These are phyloP conservation scores for Stylosanthes scabra DNA, from an alignment of 331 rosid genomes.

Conservation along the genomic window DNA sequence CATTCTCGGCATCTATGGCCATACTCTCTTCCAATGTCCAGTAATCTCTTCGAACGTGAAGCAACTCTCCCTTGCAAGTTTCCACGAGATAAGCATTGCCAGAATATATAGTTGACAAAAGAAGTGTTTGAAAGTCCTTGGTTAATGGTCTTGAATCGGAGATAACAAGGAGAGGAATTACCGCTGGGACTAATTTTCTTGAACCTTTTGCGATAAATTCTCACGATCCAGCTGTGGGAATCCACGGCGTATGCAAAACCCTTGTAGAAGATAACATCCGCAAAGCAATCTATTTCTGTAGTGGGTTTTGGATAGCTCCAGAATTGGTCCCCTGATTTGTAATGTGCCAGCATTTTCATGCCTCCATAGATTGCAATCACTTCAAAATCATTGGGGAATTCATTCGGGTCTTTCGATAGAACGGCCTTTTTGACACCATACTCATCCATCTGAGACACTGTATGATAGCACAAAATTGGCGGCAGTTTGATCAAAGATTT, in stretches of 20 bases:
- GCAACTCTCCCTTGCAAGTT: neutral
- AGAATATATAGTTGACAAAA: neutral
- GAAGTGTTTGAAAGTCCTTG: too few relatives aligned
- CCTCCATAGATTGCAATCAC: neutral
- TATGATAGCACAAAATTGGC: neutral
- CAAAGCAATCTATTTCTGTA: neutral
- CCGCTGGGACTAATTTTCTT: too few relatives aligned
- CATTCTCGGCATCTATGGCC: neutral
- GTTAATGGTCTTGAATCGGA: neutral
- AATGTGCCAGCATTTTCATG: neutral
- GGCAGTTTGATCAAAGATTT: neutral
- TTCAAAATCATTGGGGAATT: neutral
- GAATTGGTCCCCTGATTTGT: neutral
- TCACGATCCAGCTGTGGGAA: neutral
- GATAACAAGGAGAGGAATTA: neutral
- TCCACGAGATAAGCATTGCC: conserved; percentile 4
- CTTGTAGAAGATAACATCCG: neutral
- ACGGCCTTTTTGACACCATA: neutral
- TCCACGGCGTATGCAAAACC: neutral
- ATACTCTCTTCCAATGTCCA: too few relatives aligned
- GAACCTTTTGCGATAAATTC: neutral
- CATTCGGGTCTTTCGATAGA: neutral
- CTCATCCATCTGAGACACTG: neutral
- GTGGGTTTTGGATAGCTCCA: neutral
- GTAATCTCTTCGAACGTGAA: neutral